Conservation (phyloP, 495 filamentous ascomycete genomes). For the Neurospora discreta region DNA sequence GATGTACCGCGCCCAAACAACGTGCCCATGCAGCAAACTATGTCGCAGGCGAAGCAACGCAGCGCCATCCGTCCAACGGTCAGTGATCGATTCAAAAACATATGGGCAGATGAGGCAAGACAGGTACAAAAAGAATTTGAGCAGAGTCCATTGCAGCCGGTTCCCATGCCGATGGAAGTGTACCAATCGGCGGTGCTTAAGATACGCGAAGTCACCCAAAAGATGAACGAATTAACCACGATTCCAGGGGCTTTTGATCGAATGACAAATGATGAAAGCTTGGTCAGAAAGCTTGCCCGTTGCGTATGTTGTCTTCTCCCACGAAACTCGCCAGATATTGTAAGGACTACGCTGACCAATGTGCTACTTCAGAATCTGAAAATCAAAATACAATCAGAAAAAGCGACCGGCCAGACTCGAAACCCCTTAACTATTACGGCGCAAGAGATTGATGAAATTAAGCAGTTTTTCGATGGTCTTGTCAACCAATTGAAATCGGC, state of each 20-base stretch:
- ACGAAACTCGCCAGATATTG: background rate
- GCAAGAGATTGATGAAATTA: constrained; percentile 41
- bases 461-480: constrained; percentile 25
- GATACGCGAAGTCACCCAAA: background rate
- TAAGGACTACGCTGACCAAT: background rate
- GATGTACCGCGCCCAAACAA: constrained; percentile 41
- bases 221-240: background rate
- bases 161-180: background rate
- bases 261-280: background rate
- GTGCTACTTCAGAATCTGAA: background rate
- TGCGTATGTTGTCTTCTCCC: background rate
- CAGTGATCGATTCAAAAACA: background rate
- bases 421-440: constrained; percentile 48
- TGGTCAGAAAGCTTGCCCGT: background rate
- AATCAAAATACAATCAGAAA: background rate
- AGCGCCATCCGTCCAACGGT: background rate
- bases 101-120: background rate
- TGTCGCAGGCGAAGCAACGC: constrained; percentile 9
- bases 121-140: background rate
- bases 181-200: background rate
- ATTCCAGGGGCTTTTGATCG: background rate
- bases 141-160: background rate
- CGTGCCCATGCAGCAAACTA: constrained; percentile 23
- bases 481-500: constrained; percentile 11
- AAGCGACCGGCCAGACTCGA: constrained; percentile 12